Conservation (phyloP, 345 rosid genomes). For the Jatropha curcas region DNA sequence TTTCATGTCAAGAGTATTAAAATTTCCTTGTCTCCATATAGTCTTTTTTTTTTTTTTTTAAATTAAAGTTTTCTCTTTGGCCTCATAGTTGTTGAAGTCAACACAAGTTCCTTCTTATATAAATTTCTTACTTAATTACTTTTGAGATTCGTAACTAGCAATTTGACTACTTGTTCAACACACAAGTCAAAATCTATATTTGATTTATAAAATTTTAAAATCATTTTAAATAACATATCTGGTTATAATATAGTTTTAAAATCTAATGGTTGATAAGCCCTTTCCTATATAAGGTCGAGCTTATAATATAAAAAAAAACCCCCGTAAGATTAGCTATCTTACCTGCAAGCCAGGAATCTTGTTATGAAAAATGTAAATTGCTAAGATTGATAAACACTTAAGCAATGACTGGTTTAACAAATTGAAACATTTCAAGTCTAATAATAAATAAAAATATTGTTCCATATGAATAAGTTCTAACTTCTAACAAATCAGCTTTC, state of each 20-base stretch:
- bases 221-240: background rate
- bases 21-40: background rate
- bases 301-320: too few species aligned
- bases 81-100: background rate
- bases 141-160: too few species aligned
- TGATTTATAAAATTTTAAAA: background rate
- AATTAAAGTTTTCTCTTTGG: background rate
- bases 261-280: too few species aligned
- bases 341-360: background rate
- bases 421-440: too few species aligned
- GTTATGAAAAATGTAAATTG: background rate
- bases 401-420: too few species aligned
- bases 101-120: background rate
- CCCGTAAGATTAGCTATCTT: background rate
- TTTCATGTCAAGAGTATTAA: background rate
- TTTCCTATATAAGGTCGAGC: too few species aligned
- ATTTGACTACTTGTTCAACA: background rate
- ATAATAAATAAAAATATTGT: background rate
- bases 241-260: background rate
- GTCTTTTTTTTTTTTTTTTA: too few species aligned
- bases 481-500: too few species aligned
- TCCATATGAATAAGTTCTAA: background rate
- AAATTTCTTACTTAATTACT: background rate
- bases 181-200: background rate
- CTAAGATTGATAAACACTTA: background rate